Base-by-base conservation (phyloP, 345 rosid species). In the Melaleuca quinquenervia region DNA sequence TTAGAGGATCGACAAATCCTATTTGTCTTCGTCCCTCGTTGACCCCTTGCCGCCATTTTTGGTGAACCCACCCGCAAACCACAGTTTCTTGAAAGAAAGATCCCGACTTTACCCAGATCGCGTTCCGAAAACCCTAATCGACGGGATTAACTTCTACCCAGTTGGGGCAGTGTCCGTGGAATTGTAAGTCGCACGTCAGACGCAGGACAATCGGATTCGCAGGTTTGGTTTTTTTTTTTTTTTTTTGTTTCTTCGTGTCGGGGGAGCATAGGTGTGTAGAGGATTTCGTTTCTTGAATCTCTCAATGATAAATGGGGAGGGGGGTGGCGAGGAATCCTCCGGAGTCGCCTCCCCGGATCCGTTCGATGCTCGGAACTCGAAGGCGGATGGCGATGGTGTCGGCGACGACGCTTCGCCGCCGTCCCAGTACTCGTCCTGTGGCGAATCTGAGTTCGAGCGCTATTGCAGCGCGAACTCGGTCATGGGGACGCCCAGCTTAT, bases 391-490 rank as follows among this genome's bases (percentile, higher is more conserved):
- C 16, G 85, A 83, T 6, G 95, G 88, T 36, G 91, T 29, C 32
- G 64, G 32, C 6, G 76, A 55, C 24, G 15, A 27, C 7, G 62
- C 75, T n/a, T 92, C 96, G 9, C 90, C 94, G 41, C 88, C 92
- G n/a, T 92, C 98, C 86, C 94, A 90, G 85, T 93, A 93, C 88
- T 94, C 99, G 27, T 94, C 98, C 2, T 95, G 97, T 29, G 98
- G 95, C 49, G 99, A 95, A 85, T 95, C 97, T 22, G 98, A 96
- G 84, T 91, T 93, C 64, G 98, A 95, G 84, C 91, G 95, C 12
- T 97, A 97, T 62, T 93, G 94, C 87, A 97, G 97, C 85, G 98
- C 97, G 9, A 95, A 94, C 90, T 97, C 98, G 86, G 95, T 90
- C 11, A 85, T 94, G 87, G 98, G 96, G 53, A 96, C 98, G 8